Evolutionary conservation across 75 land plant species (phyloP), one percentile per base, ranked within the genome.

Genomic region (Adiantum capillusveneris): DNA sequence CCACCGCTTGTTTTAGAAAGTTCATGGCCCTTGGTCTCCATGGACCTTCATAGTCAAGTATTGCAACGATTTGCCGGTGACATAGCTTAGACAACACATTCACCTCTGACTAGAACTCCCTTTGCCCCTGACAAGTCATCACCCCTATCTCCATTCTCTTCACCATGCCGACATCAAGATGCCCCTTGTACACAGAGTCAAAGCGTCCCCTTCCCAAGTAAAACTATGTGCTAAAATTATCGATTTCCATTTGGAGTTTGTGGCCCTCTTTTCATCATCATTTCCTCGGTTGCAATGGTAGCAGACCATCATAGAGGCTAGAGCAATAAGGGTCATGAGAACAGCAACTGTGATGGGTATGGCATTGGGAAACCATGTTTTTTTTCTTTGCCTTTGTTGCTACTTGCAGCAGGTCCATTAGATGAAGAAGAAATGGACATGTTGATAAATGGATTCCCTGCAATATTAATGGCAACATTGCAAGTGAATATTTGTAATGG

Each of bases 201-300:
- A 89, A 89, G n/a, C 95, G 87, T 6, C 95, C 95, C 29, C 80
- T 67, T 22, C 95, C 95, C 67, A 89, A 62, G 2, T 80, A 28
- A 42, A 77, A 80, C 16, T 41, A 70, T 27, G 77, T 78, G 41
- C 74, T 78, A 66, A 89, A 89, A 48, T 86, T 70, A 39, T 76
- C 57, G 0, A 91, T 89, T 20, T 75, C 88, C 46, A 68, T 68
- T 34, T 66, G 53, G 11, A 84, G 71, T 0, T 44, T 59, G 11
- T 53, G 52, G 42, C 13, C 43, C 56, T 60, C 37, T 14, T 63
- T 73, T 56, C 49, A 57, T 0, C 44, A 31, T 25, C 28, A 49
- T 25, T 68, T 59, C 2, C 17, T 18, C 14, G n/a, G 55, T 1
- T 37, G 62, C 19, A 43, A 41, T 37, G 60, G 62, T 29, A 46